phyloP scores from a whole-genome alignment of 192 early-diverging fungal genomes.

The Backusella westeae region DNA sequence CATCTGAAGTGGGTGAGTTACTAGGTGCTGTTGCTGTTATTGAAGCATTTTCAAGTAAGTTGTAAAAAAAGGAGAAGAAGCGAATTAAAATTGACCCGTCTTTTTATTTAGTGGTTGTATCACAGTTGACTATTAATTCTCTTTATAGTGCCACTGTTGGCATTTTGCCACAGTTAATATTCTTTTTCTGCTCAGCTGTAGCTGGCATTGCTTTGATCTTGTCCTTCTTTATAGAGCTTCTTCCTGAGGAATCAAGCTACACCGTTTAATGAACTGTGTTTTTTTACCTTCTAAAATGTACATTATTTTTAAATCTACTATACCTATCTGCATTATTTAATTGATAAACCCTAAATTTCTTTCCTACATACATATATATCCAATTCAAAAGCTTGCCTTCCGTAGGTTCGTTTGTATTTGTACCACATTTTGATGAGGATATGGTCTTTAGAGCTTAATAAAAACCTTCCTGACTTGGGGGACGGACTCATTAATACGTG shows the following conservation, averaged over 20 bases:
- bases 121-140: constrained; percentile 42
- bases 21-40: constrained; percentile 48
- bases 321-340: neutral
- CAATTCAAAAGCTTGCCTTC: too few relatives aligned
- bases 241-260: neutral
- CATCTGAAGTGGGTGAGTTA: constrained; percentile 46
- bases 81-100: neutral
- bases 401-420: too few relatives aligned
- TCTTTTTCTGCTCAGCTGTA: neutral
- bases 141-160: constrained; percentile 43
- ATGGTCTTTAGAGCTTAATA: too few relatives aligned
- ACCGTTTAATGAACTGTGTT: neutral
- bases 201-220: neutral
- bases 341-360: too few relatives aligned
- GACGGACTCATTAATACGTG: too few relatives aligned
- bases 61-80: neutral
- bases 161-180: neutral
- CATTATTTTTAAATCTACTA: neutral
- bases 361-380: too few relatives aligned
- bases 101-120: constrained; percentile 24
- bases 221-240: neutral
- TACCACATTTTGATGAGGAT: too few relatives aligned
- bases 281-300: neutral
- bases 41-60: constrained; percentile 41
- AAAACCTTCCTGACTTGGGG: too few relatives aligned